Base-by-base conservation (phyloP, 1,139 yeast genomes). In the Pichia norvegensis region DNA sequence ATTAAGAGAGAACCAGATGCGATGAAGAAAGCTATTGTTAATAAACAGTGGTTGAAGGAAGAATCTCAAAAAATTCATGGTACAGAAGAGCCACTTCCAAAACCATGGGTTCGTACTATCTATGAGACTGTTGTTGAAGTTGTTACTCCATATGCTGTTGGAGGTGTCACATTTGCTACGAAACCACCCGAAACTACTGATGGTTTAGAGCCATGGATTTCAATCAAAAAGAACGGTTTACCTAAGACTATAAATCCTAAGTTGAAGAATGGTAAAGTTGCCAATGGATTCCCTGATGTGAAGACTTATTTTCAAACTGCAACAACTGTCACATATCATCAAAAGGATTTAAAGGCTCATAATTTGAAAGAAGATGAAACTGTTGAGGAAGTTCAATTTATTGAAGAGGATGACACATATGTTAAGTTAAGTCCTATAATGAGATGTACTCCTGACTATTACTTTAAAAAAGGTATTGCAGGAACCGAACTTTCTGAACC, bases 371-470 rank as follows among this genome's bases (percentile, higher is more conserved):
- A 75, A 1, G 80, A 69, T 52, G 82, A 79, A 36, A 59, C 66
- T 0, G 74, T 73, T 56, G 73, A 69, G 46, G 86, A 85, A 52
- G 79, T 75, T 38, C 58, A 65, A 39, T 72, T 64, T 57, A 60
- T 74, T 20, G 80, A 77, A 4, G 95, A 85, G 61, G 94, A 85
- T 62, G 70, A 73, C 17, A 75, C 85, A 1, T 82, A 85, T 57
- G 81, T 78, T 38, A 66, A 73, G 21, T 70, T 87, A 59, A 84
- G 81, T 57, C 96, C 96, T 0, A 64, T 87, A 46, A 75, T 85
- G 57, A 73, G 96, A 64, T 87, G 96, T 66, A 84, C 90, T 3
- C 96, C 96, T 1, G 83, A 82, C 45, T 64, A 73, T 41, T 87
- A 84, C 61, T 72, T 70, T 58, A 74, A 73, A 55, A 84, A 79